These are phyloP conservation scores for Alternaria arborescens DNA, from an alignment of 2,329 filamentous ascomycete species.

Conservation along the genomic window DNA sequence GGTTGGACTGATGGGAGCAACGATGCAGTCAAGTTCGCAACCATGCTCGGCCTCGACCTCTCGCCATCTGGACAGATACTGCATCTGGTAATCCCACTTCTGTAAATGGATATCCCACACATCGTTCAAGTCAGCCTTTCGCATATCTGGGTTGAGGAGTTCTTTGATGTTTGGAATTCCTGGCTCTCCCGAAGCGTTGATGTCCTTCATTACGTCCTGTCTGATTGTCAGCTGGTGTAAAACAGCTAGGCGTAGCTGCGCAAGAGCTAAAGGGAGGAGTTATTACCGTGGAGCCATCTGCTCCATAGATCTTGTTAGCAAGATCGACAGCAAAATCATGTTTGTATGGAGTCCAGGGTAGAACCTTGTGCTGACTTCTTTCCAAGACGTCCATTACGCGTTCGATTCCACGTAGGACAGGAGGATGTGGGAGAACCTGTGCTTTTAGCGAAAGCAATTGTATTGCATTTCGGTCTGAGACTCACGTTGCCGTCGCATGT, in stretches of 20 bases:
- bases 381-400: constrained; percentile 4
- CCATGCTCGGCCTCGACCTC: neutral
- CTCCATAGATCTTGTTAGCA: constrained; percentile 4
- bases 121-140: constrained; percentile 13
- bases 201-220: constrained; percentile 57
- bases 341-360: constrained; percentile 10
- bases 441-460: constrained; percentile 32
- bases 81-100: constrained; percentile 19
- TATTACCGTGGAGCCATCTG: constrained; percentile 6
- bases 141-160: constrained; percentile 15
- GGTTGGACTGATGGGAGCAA: constrained; percentile 24
- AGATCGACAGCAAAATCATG: constrained; percentile 12
- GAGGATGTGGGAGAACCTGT: constrained; percentile 16
- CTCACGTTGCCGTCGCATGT: constrained; percentile 36
- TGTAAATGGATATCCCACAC: constrained; percentile 17
- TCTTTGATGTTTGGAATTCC: constrained; percentile 19
- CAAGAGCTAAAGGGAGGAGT: accelerated
- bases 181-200: constrained; percentile 32
- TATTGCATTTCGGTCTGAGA: neutral
- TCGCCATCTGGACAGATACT: constrained; percentile 8
- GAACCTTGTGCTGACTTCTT: constrained; percentile 8
- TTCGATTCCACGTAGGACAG: constrained; percentile 6
- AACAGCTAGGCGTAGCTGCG: neutral
- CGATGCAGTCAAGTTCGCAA: constrained; percentile 15
- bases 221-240: neutral